Evolutionary conservation across 495 filamentous ascomycete genomes (phyloP).

Genomic region (Aspergillus hancockii): DNA sequence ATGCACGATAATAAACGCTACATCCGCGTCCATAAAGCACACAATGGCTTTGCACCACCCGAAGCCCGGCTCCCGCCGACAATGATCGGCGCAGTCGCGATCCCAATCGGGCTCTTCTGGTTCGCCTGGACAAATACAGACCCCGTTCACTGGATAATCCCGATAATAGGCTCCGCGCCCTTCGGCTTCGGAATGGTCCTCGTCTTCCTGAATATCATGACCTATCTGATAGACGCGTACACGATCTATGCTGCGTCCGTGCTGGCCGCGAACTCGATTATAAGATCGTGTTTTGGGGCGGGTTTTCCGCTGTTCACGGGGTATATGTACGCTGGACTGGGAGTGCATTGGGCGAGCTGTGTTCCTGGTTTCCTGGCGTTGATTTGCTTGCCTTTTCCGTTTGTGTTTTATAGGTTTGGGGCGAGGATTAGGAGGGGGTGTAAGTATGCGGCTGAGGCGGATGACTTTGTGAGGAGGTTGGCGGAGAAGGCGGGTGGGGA

Average conservation of each 20-base stretch:
- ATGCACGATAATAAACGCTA: constrained; percentile 42
- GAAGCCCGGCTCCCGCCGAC: constrained; percentile 38
- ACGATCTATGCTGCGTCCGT: constrained; percentile 73
- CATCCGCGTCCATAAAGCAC: constrained; percentile 20
- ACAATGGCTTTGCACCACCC: constrained; percentile 34
- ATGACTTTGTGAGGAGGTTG: constrained; percentile 26
- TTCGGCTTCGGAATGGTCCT: constrained; percentile 71
- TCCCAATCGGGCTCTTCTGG: constrained; percentile 51
- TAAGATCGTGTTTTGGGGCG: constrained; percentile 64
- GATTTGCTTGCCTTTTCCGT: constrained; percentile 66
- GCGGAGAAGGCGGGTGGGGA: constrained; percentile 16
- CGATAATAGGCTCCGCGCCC: constrained; percentile 56
- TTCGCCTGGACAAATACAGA: constrained; percentile 65
- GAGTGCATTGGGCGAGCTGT: constrained; percentile 72
- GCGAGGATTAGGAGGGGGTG: constrained; percentile 58
- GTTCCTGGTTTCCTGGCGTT: constrained; percentile 70
- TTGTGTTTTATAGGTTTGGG: constrained; percentile 70
- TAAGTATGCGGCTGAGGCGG: constrained; percentile 68
- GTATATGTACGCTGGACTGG: constrained; percentile 64
- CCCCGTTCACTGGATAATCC: constrained; percentile 61
- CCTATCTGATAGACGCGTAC: constrained; percentile 71
- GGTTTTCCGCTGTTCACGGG: constrained; percentile 74
- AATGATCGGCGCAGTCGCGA: constrained; percentile 32
- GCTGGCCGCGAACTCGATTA: constrained; percentile 66
- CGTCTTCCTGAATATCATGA: constrained; percentile 66